These are phyloP conservation scores for Colletotrichum neosansevieriae DNA, from an alignment of 2,329 filamentous ascomycete genomes.

Conservation along the genomic window DNA sequence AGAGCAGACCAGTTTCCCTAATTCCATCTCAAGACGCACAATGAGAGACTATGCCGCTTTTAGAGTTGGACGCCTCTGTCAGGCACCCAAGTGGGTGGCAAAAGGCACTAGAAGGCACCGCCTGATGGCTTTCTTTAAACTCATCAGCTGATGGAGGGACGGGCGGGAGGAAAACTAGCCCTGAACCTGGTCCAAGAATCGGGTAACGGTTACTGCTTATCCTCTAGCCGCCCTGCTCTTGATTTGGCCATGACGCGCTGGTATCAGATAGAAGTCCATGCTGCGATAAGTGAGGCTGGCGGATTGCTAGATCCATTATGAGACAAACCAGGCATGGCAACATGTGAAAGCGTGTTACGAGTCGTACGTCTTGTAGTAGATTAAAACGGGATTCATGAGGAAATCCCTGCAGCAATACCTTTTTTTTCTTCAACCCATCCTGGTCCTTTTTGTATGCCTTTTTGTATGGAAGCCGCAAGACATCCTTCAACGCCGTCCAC, in stretches of 20 bases:
- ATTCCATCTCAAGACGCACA: background rate
- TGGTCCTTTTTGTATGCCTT: no score
- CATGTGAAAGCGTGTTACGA: conserved; percentile 30
- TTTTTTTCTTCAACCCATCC: no score
- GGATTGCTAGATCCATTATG: conserved; percentile 2
- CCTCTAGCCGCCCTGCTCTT: conserved; percentile 1
- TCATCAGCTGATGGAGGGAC: conserved; percentile 20
- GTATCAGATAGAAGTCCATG: conserved; percentile 29
- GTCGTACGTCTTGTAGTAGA: conserved; percentile 24
- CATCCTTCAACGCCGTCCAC: conserved; percentile 19
- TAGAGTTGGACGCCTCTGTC: background rate
- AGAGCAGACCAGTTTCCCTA: no score
- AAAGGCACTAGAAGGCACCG: no score
- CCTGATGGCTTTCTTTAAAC: conserved; percentile 9
- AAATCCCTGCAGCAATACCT: no score
- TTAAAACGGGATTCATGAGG: conserved; percentile 23
- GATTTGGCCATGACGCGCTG: background rate
- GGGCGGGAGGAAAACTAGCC: conserved; percentile 16
- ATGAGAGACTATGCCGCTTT: background rate
- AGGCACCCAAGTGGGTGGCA: no score
- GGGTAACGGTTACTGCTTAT: background rate
- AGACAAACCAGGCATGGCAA: background rate
- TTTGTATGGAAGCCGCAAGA: background rate
- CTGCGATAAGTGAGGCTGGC: conserved; percentile 24
- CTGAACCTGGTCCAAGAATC: conserved; percentile 13